These are phyloP conservation scores for Cystobasidium slooffiae DNA, from an alignment of 1,284 basidiomycete species.

Conservation along the genomic window DNA sequence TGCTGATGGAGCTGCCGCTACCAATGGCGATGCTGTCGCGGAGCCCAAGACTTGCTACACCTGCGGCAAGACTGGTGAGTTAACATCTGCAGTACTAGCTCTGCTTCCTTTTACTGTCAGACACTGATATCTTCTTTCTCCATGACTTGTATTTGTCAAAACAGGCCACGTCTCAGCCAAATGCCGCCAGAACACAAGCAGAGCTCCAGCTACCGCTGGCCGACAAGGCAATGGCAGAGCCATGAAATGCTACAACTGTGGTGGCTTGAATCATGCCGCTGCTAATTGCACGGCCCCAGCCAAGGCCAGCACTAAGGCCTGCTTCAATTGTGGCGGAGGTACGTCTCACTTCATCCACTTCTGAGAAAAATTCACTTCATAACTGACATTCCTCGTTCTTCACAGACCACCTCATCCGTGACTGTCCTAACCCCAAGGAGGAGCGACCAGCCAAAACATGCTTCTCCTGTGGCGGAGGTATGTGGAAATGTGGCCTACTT, in stretches of 20 bases:
- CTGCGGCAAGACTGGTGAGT: constrained; percentile 36
- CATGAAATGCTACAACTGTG: constrained; percentile 40
- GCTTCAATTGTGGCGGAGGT: constrained; percentile 39
- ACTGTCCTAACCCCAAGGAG: constrained; percentile 13
- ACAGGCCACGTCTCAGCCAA: constrained; percentile 38
- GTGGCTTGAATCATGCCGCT: constrained; percentile 32
- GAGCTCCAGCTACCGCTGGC: constrained; percentile 12
- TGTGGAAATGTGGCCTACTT: no score
- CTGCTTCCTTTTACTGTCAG: background rate
- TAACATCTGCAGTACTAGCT: background rate
- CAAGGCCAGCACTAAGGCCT: constrained; percentile 25
- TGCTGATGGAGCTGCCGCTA: constrained; percentile 4
- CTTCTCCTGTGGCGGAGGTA: background rate
- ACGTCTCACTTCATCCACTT: background rate
- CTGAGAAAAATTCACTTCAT: background rate
- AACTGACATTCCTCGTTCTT: background rate
- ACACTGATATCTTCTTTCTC: background rate
- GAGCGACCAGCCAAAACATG: background rate
- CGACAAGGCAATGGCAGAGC: constrained; percentile 12
- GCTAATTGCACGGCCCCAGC: constrained; percentile 29
- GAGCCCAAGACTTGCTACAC: constrained; percentile 37
- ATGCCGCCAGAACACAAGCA: constrained; percentile 29
- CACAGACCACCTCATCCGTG: constrained; percentile 17
- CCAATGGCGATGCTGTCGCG: constrained; percentile 5
- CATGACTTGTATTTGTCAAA: background rate